phyloP scores from a whole-genome alignment of 805 yeast genomes.

The Spathaspora boniae region DNA sequence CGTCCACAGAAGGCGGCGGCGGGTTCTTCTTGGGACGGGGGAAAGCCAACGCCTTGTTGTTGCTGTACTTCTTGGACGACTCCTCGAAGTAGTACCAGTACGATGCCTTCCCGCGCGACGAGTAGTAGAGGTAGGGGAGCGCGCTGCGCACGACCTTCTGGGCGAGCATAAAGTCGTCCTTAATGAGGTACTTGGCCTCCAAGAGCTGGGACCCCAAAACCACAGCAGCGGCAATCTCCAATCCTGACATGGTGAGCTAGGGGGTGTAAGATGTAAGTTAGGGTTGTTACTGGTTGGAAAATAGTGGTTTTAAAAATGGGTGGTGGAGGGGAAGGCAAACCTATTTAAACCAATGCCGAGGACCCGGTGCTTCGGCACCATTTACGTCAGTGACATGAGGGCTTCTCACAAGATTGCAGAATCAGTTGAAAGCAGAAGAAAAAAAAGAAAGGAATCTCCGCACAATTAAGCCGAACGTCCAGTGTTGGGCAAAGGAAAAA shows the following conservation, averaged over 20 bases:
- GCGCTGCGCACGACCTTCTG: slow-evolving; percentile 42
- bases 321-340: neutral
- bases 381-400: too few species aligned
- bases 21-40: slow-evolving; percentile 43
- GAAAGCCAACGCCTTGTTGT: slow-evolving; percentile 60
- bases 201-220: slow-evolving; percentile 42
- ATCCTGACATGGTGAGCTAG: slow-evolving; percentile 23
- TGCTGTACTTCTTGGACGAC: slow-evolving; percentile 46
- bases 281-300: neutral
- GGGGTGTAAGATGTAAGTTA: neutral
- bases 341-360: too few species aligned
- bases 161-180: slow-evolving; percentile 53
- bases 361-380: too few species aligned
- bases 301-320: neutral
- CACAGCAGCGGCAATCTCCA: slow-evolving; percentile 43
- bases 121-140: slow-evolving; percentile 37
- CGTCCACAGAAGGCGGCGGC: slow-evolving; percentile 21
- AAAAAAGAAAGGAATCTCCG: too few species aligned
- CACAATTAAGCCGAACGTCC: too few species aligned
- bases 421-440: too few species aligned
- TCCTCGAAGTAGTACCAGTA: slow-evolving; percentile 70
- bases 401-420: too few species aligned
- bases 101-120: slow-evolving; percentile 44
- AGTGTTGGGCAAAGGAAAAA: too few species aligned
- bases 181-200: slow-evolving; percentile 43